Percentiles rank a stretch among this genome's conserved stretches.
phyloP scores from a whole-genome alignment of 768 basidiomycete genomes.

The Baorangia bicolor region DNA sequence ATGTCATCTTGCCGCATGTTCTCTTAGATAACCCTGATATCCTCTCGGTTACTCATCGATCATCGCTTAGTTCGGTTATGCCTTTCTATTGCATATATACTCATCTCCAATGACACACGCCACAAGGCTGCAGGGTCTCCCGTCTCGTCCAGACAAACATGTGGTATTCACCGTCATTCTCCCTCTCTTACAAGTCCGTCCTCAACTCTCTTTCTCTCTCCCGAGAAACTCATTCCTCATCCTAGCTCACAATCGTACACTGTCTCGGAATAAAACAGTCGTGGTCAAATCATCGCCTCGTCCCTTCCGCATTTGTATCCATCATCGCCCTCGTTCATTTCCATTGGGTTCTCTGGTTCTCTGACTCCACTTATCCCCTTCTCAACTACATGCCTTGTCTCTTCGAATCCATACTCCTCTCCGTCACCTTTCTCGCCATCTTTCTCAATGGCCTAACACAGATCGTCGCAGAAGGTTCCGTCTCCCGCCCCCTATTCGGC shows the following conservation, averaged over 20 bases:
- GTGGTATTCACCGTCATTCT: slow-evolving; percentile 70
- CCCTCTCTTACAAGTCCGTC: slow-evolving; percentile 66
- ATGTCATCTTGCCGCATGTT: slow-evolving; percentile 28
- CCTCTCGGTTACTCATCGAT: background rate
- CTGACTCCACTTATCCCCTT: slow-evolving; percentile 55
- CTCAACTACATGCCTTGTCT: slow-evolving; percentile 74
- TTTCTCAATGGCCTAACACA: slow-evolving; percentile 64
- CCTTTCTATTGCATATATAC: slow-evolving; percentile 74
- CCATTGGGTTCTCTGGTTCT: slow-evolving; percentile 56
- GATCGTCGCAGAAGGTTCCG: slow-evolving; percentile 56
- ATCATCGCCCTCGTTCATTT: slow-evolving; percentile 64
- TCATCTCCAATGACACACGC: slow-evolving; percentile 61
- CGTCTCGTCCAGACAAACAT: slow-evolving; percentile 70
- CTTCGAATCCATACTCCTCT: slow-evolving; percentile 63
- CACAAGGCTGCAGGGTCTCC: slow-evolving; percentile 40
- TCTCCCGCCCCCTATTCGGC: slow-evolving; percentile 62
- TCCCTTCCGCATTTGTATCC: slow-evolving; percentile 65
- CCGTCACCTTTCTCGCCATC: slow-evolving; percentile 57
- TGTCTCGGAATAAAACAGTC: slow-evolving; percentile 60
- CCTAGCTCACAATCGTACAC: slow-evolving; percentile 63
- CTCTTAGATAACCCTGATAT: background rate
- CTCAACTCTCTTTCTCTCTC: background rate
- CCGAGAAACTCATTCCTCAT: background rate
- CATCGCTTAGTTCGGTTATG: slow-evolving; percentile 61
- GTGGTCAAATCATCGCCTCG: slow-evolving; percentile 64